Evolutionary conservation across 805 yeast species (phyloP), one percentile per base, ranked within the genome.

Genomic region (Clavispora carvajalis): DNA sequence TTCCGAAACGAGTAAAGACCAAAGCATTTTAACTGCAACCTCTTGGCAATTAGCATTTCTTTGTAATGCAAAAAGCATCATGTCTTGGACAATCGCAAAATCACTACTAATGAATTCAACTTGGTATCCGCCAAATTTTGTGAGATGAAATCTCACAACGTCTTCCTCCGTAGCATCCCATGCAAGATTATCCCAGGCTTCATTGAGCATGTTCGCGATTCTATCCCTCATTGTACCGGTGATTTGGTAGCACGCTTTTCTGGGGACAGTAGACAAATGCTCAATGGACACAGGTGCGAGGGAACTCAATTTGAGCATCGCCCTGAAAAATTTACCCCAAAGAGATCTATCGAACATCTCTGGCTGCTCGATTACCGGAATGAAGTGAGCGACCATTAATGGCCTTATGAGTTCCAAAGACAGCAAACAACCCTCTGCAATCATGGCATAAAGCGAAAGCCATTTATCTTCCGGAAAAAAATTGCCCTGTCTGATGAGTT

Each of bases 171-270:
- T 59, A 3, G 80, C 72, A 10, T 75, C 76, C 77, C 80, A 73
- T 15, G 88, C 93, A 37, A 88, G 67, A 10, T 74, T 64, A 45
- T 80, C 81, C 96, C 96, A 88, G n/a, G 78, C 71, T 39, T 70
- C 73, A 41, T 71, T 67, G 10, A 87, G 50, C 33, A 85, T 59
- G 11, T 47, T 48, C 0, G 88, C 77, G 33, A 82, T 72, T 45
- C 82, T 66, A 10, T 71, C 70, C 46, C 95, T 72, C 47, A 85
- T 62, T 51, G 77, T 80, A 9, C 80, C 81, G 0, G 86, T 73
- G 33, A 86, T 76, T 39, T 69, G 69, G 61, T 65, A 68, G 45
- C 89, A 78, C 1, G 89, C 89, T 46, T 78, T 78, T 56, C 82
- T 73, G 31, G 95, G 88, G 39, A 85, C 79, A 31, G 77, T 82